Conservation (phyloP, 305 asterid genomes). For the Plantago coronopus region DNA sequence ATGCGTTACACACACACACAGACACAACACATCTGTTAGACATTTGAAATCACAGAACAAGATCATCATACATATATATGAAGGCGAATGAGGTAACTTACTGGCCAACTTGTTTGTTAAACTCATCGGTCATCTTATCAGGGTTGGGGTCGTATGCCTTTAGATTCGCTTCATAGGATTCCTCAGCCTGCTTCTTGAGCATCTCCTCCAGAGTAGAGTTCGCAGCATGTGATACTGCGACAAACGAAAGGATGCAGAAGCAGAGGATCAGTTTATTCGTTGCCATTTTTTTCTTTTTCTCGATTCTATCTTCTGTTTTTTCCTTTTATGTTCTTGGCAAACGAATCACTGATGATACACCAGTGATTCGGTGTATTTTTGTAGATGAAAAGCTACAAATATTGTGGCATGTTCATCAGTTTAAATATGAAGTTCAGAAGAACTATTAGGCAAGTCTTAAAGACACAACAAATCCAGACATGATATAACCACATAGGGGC, state of each 20-base stretch:
- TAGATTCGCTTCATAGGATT: conserved; percentile 43
- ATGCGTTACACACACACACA: too few species aligned
- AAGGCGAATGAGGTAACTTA: conserved; percentile 22
- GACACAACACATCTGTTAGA: background rate
- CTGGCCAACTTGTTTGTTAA: conserved; percentile 59
- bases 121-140: conserved; percentile 38
- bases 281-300: conserved; percentile 23
- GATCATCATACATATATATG: too few species aligned
- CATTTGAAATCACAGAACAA: background rate
- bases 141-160: conserved; percentile 57
- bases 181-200: conserved; percentile 39
- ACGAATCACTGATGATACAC: conserved; percentile 11
- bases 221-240: conserved; percentile 28
- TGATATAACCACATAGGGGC: background rate
- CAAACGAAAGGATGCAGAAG: conserved; percentile 26
- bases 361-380: conserved; percentile 4
- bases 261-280: conserved; percentile 18
- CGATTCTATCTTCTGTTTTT: background rate
- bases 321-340: conserved; percentile 1
- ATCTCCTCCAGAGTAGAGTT: conserved; percentile 46
- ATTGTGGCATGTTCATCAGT: background rate
- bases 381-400: background rate
- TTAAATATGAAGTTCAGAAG: background rate
- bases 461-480: background rate
- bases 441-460: background rate